Evolutionary conservation across 192 early-diverging fungal genomes (phyloP).

Genomic region (Mortierella alpina): DNA sequence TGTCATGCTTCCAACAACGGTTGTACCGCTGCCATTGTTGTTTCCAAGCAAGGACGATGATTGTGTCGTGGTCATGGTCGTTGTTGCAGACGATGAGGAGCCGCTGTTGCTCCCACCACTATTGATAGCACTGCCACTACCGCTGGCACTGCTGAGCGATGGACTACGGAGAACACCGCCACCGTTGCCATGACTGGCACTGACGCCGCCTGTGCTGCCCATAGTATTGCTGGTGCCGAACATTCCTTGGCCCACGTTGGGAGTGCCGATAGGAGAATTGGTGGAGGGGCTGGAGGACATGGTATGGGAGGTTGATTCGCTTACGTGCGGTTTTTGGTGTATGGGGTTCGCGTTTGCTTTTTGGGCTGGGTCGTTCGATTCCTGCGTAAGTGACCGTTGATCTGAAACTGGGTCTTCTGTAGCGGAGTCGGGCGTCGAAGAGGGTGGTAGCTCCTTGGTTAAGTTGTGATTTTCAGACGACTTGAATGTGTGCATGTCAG

Average conservation of each 20-base stretch:
- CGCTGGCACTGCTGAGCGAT: conserved; percentile 9
- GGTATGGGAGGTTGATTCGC: not conserved
- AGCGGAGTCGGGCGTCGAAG: too few relatives aligned
- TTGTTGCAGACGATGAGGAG: conserved; percentile 32
- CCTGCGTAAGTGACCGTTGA: too few relatives aligned
- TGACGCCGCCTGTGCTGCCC: not conserved
- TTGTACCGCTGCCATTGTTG: conserved; percentile 6
- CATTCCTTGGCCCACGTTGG: not conserved
- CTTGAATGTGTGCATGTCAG: too few relatives aligned
- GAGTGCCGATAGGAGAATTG: not conserved
- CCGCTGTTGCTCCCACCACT: not conserved
- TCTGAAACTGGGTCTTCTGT: too few relatives aligned
- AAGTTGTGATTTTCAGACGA: too few relatives aligned
- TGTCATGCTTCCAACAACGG: not conserved
- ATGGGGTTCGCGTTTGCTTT: not conserved
- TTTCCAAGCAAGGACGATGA: conserved; percentile 13
- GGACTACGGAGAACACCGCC: conserved; percentile 16
- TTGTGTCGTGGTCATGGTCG: conserved; percentile 10
- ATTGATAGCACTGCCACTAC: not conserved
- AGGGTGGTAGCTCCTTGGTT: too few relatives aligned
- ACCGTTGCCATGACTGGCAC: not conserved
- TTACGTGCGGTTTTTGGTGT: too few relatives aligned
- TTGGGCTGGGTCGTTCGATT: not conserved
- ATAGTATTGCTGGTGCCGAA: too few relatives aligned
- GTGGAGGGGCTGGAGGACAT: conserved; percentile 10